Base-by-base conservation (phyloP, 2,329 filamentous ascomycete species). In the Falciphora oryzae region DNA sequence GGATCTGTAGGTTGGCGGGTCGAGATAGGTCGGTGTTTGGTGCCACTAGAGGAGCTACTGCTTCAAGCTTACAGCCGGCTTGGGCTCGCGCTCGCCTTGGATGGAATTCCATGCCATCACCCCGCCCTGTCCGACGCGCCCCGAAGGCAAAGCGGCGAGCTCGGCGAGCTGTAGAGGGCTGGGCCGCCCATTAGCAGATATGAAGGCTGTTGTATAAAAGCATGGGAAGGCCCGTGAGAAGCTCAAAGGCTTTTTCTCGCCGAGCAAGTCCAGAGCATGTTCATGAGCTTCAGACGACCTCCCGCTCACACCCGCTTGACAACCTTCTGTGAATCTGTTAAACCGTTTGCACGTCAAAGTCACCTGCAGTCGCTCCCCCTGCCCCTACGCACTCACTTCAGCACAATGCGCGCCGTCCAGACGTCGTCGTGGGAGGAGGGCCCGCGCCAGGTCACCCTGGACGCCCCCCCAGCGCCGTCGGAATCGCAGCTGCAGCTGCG, bases 401-500 rank as follows among this genome's bases (percentile, higher is more conserved):
- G 14, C 22, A 38, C 31, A 8, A 61, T 61, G 59, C 59, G 59
- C 13, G 59, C 59, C 13, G 28, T 61, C n/a, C 59, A 61, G 32
- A 38, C 38, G n/a, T 27, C 25, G 18, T 61, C 59, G 18, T 61
- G 59, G 59, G 32, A 32, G 7, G 59, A 61, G 2, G 59, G 59
- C 6, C 59, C 59, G 18, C 59, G 22, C 25, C 32, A 61, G n/a
- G 32, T 61, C 11, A 61, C 59, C 5, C 29, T 28, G 8, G 32
- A 27, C 59, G 38, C 25, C 8, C 59, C 59, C 6, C 10, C 59
- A 4, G 38, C 59, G n/a, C 59, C 59, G 6, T 38, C 59, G 0
- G n/a, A 32, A 28, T 25, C 50, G n/a, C 66, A 71, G 65, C 68
- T 83, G 58, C 81, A 81, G 63, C 76, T 87, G 73, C 81, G 79